Evolutionary conservation across 2,329 filamentous ascomycete species (phyloP), one percentile per base, ranked within the genome.

Genomic region (Fusarium setosum): DNA sequence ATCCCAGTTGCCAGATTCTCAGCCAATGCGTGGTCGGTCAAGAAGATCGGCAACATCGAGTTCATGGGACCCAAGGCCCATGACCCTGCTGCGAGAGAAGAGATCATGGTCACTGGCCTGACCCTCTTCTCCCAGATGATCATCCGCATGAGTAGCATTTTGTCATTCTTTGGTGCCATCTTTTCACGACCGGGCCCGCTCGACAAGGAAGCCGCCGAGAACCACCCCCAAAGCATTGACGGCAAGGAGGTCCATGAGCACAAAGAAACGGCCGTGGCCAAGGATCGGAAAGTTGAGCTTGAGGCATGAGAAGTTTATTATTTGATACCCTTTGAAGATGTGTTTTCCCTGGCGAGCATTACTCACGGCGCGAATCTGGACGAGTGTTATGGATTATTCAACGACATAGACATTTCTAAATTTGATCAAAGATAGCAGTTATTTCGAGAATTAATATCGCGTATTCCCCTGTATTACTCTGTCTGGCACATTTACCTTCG

Each of bases 1-100:
- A 37, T 56, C 34, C 63, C 69, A 3, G 69, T 71, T 2, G 69
- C 69, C 15, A 67, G 44, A n/a, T 71, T 70, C 45, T 59, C 63
- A 0, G 59, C 68, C 4, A 61, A 62, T 21, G 17, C 23, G 2
- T 70, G 61, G 51, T 53, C 59, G 8, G 18, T 61, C 3, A 60
- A 52, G 20, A 68, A 69, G 5, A 21, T 68, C 4, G 69, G 61
- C 29, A 53, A 40, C 15, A 55, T 70, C 12, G 63, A 69, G 12
- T 70, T 70, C 31, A 41, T 69, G 34, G 69, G 69, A 1, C 61
- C 68, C 9, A 65, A 59, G 23, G 68, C 68, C 3, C 20, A 51
- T 21, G 21, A 49, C 4, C 37, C 35, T 5, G 68, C 49, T 3
- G 59, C 56, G 5, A 48, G 45, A 11, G 69, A 71, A 21, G 69